A percentile compares a stretch with the other conserved stretches of the same genome.
Conservation (phyloP, 192 early-diverging fungal species). For the Coemansia sp. region DNA sequence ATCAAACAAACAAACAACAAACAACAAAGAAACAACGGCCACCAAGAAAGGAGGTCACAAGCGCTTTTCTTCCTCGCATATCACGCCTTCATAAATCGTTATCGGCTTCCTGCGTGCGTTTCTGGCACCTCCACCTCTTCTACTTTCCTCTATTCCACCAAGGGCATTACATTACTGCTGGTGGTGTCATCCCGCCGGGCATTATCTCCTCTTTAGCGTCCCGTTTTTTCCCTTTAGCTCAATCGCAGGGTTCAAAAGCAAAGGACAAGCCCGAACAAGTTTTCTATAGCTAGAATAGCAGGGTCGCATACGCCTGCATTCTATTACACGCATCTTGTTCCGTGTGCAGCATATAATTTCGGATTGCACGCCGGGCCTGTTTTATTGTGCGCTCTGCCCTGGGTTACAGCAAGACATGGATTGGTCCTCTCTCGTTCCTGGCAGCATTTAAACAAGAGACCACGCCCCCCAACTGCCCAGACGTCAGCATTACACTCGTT, state of each 20-base stretch:
- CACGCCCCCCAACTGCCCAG: background rate
- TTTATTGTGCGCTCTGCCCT: background rate
- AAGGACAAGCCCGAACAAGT: background rate
- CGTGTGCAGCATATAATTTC: background rate
- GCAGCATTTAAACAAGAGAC: background rate
- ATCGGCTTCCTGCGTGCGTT: background rate
- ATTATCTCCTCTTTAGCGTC: background rate
- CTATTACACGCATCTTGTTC: background rate
- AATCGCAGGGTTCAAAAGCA: background rate
- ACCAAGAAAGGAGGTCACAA: background rate
- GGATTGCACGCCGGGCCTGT: background rate
- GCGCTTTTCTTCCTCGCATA: background rate
- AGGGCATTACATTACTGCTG: too few species aligned
- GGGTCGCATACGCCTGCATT: constrained; percentile 1
- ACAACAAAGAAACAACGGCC: background rate
- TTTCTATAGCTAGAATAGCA: background rate
- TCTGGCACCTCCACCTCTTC: too few species aligned
- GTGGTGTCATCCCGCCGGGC: too few species aligned
- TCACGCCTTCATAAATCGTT: constrained; percentile 1
- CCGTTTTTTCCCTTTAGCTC: background rate
- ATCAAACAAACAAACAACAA: too few species aligned
- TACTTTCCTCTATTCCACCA: too few species aligned
- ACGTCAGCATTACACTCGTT: background rate
- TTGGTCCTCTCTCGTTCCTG: background rate
- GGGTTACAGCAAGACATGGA: background rate